These are phyloP conservation scores for Pharus latifolius DNA, from an alignment of 176 grass and related monocot species.

Conservation along the genomic window DNA sequence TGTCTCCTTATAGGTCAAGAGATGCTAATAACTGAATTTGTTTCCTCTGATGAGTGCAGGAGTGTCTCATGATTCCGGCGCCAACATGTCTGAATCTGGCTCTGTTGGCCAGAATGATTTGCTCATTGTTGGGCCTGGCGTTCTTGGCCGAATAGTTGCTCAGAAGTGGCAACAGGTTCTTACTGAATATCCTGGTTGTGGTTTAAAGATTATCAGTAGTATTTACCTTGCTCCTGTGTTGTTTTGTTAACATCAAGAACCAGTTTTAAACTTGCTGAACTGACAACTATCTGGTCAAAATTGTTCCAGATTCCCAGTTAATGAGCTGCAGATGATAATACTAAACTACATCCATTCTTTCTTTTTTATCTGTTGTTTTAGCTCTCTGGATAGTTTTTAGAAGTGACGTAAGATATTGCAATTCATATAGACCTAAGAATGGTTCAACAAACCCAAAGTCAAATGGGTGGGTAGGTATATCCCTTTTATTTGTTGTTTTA, in stretches of 20 bases:
- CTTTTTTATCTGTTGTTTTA: too few species aligned
- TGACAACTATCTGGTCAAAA: not conserved
- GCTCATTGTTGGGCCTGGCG: constrained; percentile 47
- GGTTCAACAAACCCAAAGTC: too few species aligned
- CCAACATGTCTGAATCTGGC: not conserved
- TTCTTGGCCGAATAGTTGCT: constrained; percentile 44
- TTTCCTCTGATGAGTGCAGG: not conserved
- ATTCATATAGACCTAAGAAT: too few species aligned
- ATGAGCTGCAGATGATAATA: not conserved
- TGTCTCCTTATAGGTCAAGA: too few species aligned
- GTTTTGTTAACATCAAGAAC: not conserved
- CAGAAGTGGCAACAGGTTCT: constrained; percentile 41
- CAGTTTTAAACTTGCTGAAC: not conserved
- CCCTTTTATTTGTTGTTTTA: too few species aligned
- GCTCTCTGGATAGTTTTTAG: too few species aligned
- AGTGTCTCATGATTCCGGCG: not conserved
- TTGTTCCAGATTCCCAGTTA: not conserved
- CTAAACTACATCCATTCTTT: too few species aligned
- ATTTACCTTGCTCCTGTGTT: not conserved
- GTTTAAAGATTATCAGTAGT: not conserved
- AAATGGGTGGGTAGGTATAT: too few species aligned
- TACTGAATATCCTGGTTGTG: not conserved
- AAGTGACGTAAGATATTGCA: too few species aligned
- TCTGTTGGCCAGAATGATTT: constrained; percentile 32
- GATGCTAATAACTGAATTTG: too few species aligned